These are phyloP conservation scores for Apodospora peruviana DNA, from an alignment of 495 filamentous ascomycete species.

Conservation along the genomic window DNA sequence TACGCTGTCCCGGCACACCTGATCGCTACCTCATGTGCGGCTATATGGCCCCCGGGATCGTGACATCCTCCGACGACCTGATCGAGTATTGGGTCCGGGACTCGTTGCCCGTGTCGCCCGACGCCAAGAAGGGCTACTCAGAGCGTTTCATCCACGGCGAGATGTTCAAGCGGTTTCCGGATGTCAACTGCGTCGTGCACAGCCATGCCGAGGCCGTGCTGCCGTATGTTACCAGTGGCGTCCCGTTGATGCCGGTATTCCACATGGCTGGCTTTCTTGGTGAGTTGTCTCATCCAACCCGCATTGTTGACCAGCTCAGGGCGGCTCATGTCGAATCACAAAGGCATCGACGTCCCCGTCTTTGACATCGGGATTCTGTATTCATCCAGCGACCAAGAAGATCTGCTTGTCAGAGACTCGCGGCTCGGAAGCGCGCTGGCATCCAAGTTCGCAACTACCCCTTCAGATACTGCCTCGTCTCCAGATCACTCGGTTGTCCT, in stretches of 20 bases:
- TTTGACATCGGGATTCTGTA: constrained; percentile 31
- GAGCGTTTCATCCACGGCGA: constrained; percentile 51
- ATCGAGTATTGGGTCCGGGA: constrained; percentile 38
- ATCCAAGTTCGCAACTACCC: constrained; percentile 6
- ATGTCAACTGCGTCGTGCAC: constrained; percentile 41
- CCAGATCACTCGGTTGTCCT: constrained; percentile 22
- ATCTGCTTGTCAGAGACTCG: constrained; percentile 37
- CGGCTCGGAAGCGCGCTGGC: constrained; percentile 26
- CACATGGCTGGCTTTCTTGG: constrained; percentile 46
- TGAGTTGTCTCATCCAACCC: not conserved
- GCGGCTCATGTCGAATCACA: too few relatives aligned
- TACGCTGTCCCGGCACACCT: constrained; percentile 36
- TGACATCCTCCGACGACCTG: constrained; percentile 37
- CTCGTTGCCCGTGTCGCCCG: constrained; percentile 24
- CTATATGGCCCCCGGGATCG: constrained; percentile 37
- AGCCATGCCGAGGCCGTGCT: constrained; percentile 43
- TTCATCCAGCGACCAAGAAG: constrained; percentile 14
- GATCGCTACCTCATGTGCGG: constrained; percentile 40
- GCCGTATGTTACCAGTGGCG: constrained; percentile 36
- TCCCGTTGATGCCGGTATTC: constrained; percentile 32
- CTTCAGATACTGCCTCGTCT: too few relatives aligned
- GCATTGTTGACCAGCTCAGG: too few relatives aligned
- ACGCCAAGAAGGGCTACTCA: constrained; percentile 26
- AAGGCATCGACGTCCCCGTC: constrained; percentile 17
- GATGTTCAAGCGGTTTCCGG: constrained; percentile 35